Percentiles rank a stretch among this genome's conserved stretches.
Conservation (phyloP, 352 stramenopile species). For the Pythium phragmitis region DNA sequence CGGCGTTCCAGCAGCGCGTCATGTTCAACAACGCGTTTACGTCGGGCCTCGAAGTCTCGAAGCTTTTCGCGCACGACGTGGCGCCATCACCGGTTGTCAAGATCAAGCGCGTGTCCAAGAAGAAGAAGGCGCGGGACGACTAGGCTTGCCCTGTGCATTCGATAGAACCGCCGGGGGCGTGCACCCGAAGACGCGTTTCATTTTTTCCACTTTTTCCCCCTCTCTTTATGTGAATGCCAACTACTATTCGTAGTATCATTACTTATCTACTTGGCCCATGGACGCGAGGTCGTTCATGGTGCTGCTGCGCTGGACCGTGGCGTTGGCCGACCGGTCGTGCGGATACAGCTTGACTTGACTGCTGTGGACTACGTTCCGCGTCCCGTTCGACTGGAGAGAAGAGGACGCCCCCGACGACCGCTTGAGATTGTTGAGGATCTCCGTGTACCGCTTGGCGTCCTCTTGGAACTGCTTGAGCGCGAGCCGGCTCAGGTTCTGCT, state of each 20-base stretch:
- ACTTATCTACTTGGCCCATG: conserved; percentile 9
- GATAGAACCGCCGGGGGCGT: conserved; percentile 12
- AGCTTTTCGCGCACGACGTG: conserved; percentile 87
- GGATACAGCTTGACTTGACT: conserved; percentile 22
- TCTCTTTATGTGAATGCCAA: conserved; percentile 33
- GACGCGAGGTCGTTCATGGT: conserved; percentile 21
- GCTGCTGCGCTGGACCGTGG: background rate
- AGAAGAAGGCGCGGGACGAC: conserved; percentile 84
- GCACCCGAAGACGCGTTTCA: background rate
- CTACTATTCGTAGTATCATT: background rate
- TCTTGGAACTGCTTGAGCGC: conserved; percentile 77
- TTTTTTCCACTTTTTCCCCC: background rate
- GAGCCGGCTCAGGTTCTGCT: conserved; percentile 42
- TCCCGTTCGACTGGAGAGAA: background rate
- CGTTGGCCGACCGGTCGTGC: background rate
- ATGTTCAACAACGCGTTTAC: conserved; percentile 92
- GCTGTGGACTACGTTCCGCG: conserved; percentile 8
- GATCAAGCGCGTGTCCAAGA: conserved; percentile 87
- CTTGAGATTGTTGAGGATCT: conserved; percentile 75
- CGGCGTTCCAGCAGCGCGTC: conserved; percentile 85
- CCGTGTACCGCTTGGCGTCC: conserved; percentile 70
- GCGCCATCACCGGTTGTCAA: conserved; percentile 79
- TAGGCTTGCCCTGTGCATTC: conserved; percentile 26
- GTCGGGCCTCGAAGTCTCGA: conserved; percentile 84
- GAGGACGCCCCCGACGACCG: conserved; percentile 33